These are phyloP conservation scores for Syncephalastrum sp. DNA, from an alignment of 371 early-diverging fungal species.

Conservation along the genomic window DNA sequence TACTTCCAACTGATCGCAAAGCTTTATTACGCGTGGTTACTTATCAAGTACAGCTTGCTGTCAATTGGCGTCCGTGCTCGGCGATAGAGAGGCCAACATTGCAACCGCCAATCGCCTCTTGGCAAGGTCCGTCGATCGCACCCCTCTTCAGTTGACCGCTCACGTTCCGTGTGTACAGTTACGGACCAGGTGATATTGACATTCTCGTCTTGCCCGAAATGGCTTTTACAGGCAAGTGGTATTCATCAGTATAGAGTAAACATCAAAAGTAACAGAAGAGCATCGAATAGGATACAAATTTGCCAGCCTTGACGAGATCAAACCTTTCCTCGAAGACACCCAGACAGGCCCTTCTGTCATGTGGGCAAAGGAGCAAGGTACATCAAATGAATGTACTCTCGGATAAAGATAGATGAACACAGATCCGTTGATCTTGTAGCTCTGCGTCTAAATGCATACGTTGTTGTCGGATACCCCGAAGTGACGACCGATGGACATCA, in stretches of 20 bases:
- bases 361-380: conserved; percentile 69
- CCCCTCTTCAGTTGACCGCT: background rate
- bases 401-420: background rate
- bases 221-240: conserved; percentile 64
- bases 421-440: conserved; percentile 29
- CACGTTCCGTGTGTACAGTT: conserved; percentile 22
- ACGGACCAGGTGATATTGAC: conserved; percentile 59
- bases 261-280: background rate
- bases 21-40: too few species aligned
- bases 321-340: conserved; percentile 55
- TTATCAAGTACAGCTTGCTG: conserved; percentile 34
- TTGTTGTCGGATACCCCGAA: conserved; percentile 73
- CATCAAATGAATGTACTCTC: background rate
- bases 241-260: background rate
- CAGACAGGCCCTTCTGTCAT: conserved; percentile 54
- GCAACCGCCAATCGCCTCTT: conserved; percentile 21
- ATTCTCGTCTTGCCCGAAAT: conserved; percentile 75
- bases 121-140: conserved; percentile 21
- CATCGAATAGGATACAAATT: conserved; percentile 61
- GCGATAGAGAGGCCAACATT: conserved; percentile 39
- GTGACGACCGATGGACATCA: conserved; percentile 15
- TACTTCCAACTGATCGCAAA: too few species aligned
- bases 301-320: conserved; percentile 48
- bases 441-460: conserved; percentile 49
- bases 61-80: conserved; percentile 40